phyloP scores from a whole-genome alignment of 2,329 filamentous ascomycete species.

The Chrysosporium keratinophilum region DNA sequence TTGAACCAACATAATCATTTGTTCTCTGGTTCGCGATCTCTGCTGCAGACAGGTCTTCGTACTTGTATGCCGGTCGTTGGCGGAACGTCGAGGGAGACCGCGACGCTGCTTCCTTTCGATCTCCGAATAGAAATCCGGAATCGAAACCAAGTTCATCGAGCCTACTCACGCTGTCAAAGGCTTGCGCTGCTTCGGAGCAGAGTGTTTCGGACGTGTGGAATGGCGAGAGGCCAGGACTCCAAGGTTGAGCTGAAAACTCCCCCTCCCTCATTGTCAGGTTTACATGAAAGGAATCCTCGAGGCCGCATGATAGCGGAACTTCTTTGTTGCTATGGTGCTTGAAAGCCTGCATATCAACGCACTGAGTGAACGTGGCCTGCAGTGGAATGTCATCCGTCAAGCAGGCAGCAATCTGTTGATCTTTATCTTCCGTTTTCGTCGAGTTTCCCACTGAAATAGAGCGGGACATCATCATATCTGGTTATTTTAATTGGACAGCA shows the following conservation, averaged over 20 bases:
- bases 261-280: conserved; percentile 11
- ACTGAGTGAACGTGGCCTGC: conserved; percentile 55
- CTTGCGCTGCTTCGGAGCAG: conserved; percentile 7
- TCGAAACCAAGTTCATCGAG: conserved; percentile 13
- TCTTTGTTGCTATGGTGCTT: conserved; percentile 41
- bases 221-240: conserved; percentile 28
- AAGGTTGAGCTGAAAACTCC: conserved; percentile 13
- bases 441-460: conserved; percentile 8
- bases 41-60: conserved; percentile 28
- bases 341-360: conserved; percentile 49
- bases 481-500: conserved; percentile 2
- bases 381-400: conserved; percentile 42
- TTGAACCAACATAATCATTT: conserved; percentile 30
- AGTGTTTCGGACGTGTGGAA: conserved; percentile 14
- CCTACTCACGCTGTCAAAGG: conserved; percentile 14
- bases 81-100: conserved; percentile 25
- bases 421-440: conserved; percentile 18
- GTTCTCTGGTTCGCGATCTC: conserved; percentile 32
- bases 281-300: conserved; percentile 17
- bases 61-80: conserved; percentile 28
- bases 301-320: conserved; percentile 22
- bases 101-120: conserved; percentile 14
- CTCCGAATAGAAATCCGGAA: conserved; percentile 18
- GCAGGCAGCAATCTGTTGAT: conserved; percentile 19
- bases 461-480: conserved; percentile 9